A percentile compares a stretch with the other conserved stretches of the same genome.
phyloP scores from a whole-genome alignment of 139 green algal genomes.

The Closterium sp. region DNA sequence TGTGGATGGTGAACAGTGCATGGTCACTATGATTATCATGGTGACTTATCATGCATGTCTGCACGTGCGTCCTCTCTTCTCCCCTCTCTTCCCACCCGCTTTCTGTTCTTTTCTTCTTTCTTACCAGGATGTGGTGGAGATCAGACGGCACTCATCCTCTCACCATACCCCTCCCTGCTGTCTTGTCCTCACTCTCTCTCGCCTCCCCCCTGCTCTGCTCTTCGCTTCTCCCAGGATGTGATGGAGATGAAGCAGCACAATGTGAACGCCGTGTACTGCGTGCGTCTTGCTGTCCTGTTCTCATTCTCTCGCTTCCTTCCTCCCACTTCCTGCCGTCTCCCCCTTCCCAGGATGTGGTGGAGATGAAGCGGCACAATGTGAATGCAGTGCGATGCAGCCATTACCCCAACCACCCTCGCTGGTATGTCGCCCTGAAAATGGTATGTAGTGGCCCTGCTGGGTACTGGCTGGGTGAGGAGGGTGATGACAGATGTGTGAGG shows the following conservation, averaged over 20 bases:
- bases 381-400: slow-evolving; percentile 92
- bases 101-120: not conserved
- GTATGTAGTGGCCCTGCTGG: too few relatives aligned
- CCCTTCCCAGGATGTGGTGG: slow-evolving; percentile 67
- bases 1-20: too few relatives aligned
- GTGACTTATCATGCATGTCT: too few relatives aligned
- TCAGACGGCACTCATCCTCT: slow-evolving; percentile 80
- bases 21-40: too few relatives aligned
- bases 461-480: too few relatives aligned
- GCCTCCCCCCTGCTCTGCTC: not conserved
- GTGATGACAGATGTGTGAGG: not conserved
- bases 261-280: slow-evolving; percentile 92
- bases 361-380: slow-evolving; percentile 95
- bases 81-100: not conserved
- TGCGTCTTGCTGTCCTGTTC: too few relatives aligned
- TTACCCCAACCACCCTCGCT: slow-evolving; percentile 90
- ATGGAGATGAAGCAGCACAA: slow-evolving; percentile 89
- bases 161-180: too few relatives aligned
- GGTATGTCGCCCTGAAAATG: slow-evolving; percentile 52
- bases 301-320: not conserved
- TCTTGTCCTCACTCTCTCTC: not conserved
- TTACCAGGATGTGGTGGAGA: slow-evolving; percentile 75
- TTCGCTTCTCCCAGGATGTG: slow-evolving; percentile 64
- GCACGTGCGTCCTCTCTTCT: too few relatives aligned
- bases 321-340: not conserved